Base-by-base conservation (phyloP, 2,329 filamentous ascomycete genomes). In the Pseudogymnoascus sp. region DNA sequence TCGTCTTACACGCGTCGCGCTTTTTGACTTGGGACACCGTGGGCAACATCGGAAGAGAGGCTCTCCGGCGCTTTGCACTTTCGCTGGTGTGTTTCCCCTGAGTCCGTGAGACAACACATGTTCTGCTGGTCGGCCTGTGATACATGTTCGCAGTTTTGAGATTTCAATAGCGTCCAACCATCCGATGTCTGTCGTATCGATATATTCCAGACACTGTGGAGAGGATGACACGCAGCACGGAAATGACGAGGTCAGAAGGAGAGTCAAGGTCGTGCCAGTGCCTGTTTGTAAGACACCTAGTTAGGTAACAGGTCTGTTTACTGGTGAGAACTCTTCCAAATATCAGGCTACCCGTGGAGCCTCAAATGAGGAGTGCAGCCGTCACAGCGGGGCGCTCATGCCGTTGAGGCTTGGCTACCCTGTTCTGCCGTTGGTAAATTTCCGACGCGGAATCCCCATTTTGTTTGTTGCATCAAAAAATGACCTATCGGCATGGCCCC, bases 161-260 rank as follows among this genome's bases (percentile, higher is more conserved):
- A 16, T 53, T 53, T 19, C 46, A 53, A 31, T 53, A 31, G 46
- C 46, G 46, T 31, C 26, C 26, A 33, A 53, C 10, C 46, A 31
- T 53, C 46, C 26, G 46, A 53, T 53, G n/a, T 53, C n/a, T 53
- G 46, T 6, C 46, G 26, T 53, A 53, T 53, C 46, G 46, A 31
- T 53, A 53, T 53, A 31, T 53, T 31, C 46, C 46, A 53, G 26
- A 53, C 46, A 53, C 26, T 12, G 26, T 31, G n/a, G 46, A 53
- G 46, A 31, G 46, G 1, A 53, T 53, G 26, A 53, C 46, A 33
- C 26, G 1, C 4, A 1, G 26, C 26, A 31, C 46, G 46, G 46
- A 53, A 53, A 53, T 53, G 46, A 53, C 26, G 1, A 53, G 46
- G 46, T 53, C 46, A 33, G 26, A 53, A 31, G 46, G 46, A 53